Percentiles rank a stretch among this genome's conserved stretches.
Evolutionary conservation across 2,329 filamentous ascomycete genomes (phyloP).

Genomic region (Aspergillus phoenicis): DNA sequence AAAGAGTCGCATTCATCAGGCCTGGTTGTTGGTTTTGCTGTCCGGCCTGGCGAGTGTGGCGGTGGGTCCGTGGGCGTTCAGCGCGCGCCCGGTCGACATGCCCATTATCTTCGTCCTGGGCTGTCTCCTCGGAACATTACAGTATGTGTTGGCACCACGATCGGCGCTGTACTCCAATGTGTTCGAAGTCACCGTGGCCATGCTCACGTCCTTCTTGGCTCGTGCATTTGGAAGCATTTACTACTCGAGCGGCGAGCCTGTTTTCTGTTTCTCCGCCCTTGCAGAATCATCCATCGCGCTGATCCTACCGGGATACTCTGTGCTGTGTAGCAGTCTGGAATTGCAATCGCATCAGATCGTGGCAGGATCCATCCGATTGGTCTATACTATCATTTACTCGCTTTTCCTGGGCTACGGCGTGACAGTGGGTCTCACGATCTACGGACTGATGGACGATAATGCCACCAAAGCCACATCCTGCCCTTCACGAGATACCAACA

Average conservation of each 20-base stretch:
- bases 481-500: conserved; percentile 37
- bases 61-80: conserved; percentile 78
- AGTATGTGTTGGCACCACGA: conserved; percentile 70
- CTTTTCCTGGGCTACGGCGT: conserved; percentile 73
- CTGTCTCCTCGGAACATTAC: conserved; percentile 70
- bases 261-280: conserved; percentile 72
- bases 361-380: conserved; percentile 71
- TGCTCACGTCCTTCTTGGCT: conserved; percentile 67
- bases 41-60: conserved; percentile 74
- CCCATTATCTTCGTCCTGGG: conserved; percentile 76
- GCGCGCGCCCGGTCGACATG: conserved; percentile 73
- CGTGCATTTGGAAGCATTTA: conserved; percentile 67
- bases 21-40: conserved; percentile 60
- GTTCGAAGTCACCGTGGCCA: conserved; percentile 64
- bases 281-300: conserved; percentile 74
- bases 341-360: conserved; percentile 70
- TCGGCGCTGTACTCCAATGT: conserved; percentile 68
- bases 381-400: conserved; percentile 74
- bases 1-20: conserved; percentile 56
- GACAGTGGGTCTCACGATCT: conserved; percentile 66
- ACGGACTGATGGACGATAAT: conserved; percentile 61
- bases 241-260: conserved; percentile 32
- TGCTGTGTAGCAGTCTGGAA: conserved; percentile 64
- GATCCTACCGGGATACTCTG: conserved; percentile 71
- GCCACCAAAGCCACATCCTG: conserved; percentile 53